A percentile compares a stretch with the other conserved stretches of the same genome.
These are phyloP conservation scores for Aspergillus saccharolyticus DNA, from an alignment of 495 filamentous ascomycete species.

Conservation along the genomic window DNA sequence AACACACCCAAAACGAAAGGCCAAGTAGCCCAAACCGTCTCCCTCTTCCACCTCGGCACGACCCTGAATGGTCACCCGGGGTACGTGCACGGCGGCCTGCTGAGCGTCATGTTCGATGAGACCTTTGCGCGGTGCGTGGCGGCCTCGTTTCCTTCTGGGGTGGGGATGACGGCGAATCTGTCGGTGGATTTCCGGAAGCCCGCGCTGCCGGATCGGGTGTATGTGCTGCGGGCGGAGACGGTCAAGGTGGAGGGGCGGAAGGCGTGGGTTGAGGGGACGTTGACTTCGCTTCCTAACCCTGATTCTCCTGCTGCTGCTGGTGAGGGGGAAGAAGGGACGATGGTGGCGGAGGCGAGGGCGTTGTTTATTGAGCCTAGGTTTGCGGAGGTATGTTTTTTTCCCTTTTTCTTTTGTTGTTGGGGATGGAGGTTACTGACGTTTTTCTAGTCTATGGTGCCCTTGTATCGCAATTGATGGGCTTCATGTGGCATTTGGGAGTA, in stretches of 20 bases:
- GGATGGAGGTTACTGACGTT: conserved; percentile 5
- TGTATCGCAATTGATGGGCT: conserved; percentile 26
- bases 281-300: too few species aligned
- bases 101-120: conserved; percentile 39
- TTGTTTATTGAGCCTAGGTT: conserved; percentile 86
- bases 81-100: conserved; percentile 37
- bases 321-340: conserved; percentile 21
- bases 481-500: background rate
- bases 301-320: too few species aligned
- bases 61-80: conserved; percentile 38
- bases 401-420: background rate
- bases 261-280: conserved; percentile 37
- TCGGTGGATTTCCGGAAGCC: conserved; percentile 59
- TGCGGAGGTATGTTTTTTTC: conserved; percentile 55
- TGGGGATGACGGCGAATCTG: conserved; percentile 60
- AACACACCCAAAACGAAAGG: too few species aligned
- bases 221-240: conserved; percentile 54
- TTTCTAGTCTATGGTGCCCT: conserved; percentile 36
- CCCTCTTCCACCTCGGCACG: conserved; percentile 35
- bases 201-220: conserved; percentile 56
- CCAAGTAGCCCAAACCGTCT: conserved; percentile 17
- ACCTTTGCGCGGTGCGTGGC: conserved; percentile 39
- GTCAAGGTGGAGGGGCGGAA: conserved; percentile 37
- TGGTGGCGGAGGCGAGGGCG: conserved; percentile 72
- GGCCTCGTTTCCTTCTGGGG: conserved; percentile 32